Conservation (phyloP, 352 stramenopile species). For the Globisporangium echinulatum region DNA sequence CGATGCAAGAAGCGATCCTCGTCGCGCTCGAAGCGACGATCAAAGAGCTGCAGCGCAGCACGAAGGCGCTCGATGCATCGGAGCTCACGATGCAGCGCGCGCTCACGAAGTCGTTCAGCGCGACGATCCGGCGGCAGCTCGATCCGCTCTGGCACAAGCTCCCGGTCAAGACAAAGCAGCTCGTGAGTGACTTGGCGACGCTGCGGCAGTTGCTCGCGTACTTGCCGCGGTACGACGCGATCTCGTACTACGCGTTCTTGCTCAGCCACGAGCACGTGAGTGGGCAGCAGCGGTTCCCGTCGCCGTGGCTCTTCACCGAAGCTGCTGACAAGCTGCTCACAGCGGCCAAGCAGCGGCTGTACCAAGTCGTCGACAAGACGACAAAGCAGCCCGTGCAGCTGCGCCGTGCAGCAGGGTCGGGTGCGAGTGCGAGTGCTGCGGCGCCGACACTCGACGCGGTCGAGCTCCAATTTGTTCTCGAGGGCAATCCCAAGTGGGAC, state of each 20-base stretch:
- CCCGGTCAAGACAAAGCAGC: constrained; percentile 90
- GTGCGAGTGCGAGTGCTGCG: not conserved
- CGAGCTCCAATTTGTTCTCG: constrained; percentile 60
- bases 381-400: constrained; percentile 38
- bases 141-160: constrained; percentile 97
- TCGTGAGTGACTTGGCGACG: constrained; percentile 77
- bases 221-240: constrained; percentile 93
- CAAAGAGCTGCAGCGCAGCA: constrained; percentile 89
- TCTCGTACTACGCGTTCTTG: constrained; percentile 95
- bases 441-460: constrained; percentile 19
- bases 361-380: constrained; percentile 66
- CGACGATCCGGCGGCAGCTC: constrained; percentile 83
- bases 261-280: constrained; percentile 88
- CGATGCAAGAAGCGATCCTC: constrained; percentile 92
- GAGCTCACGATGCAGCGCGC: constrained; percentile 93
- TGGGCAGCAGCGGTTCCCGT: constrained; percentile 75
- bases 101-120: constrained; percentile 78
- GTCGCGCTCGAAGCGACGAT: constrained; percentile 92
- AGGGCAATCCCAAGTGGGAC: constrained; percentile 94
- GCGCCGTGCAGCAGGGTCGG: constrained; percentile 11
- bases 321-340: constrained; percentile 90
- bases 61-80: constrained; percentile 70
- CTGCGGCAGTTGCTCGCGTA: constrained; percentile 87
- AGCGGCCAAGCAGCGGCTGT: constrained; percentile 92
- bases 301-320: constrained; percentile 93